Percentiles rank a stretch among this genome's conserved stretches.
These are phyloP conservation scores for Astrephomene gubernaculifera DNA, from an alignment of 139 green algal genomes.

Conservation along the genomic window DNA sequence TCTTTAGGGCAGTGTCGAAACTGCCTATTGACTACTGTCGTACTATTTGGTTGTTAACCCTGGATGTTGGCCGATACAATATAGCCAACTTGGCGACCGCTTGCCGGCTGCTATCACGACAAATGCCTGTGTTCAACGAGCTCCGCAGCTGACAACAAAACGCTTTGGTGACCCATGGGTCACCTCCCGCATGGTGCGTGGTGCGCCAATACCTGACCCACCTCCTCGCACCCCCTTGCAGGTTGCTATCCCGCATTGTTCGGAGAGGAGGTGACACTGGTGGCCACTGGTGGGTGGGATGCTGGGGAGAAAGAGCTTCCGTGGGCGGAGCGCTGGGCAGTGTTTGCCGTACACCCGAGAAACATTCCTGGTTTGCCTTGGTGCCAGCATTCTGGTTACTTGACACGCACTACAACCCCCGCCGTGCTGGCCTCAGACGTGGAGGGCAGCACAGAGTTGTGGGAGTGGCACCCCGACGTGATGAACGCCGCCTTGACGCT, in stretches of 20 bases:
- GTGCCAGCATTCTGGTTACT: background rate
- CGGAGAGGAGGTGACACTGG: background rate
- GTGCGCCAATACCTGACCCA: background rate
- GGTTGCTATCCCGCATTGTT: background rate
- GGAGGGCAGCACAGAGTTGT: slow-evolving; percentile 37
- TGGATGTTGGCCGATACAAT: too few species aligned
- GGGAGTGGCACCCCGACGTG: slow-evolving; percentile 31
- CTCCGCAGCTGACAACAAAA: background rate
- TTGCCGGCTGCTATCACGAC: too few species aligned
- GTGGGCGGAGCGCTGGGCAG: background rate
- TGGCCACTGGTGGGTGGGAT: background rate
- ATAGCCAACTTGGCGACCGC: too few species aligned
- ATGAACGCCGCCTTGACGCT: slow-evolving; percentile 31
- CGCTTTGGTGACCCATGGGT: too few species aligned
- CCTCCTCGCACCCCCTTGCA: background rate
- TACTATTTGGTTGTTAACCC: too few species aligned
- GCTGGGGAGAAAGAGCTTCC: background rate
- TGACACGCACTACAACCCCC: background rate
- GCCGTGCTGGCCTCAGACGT: background rate
- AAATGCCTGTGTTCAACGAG: background rate
- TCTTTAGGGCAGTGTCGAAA: too few species aligned
- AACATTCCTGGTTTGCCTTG: background rate
- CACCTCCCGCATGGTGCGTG: too few species aligned
- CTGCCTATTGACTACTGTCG: too few species aligned
- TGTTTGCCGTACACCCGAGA: too few species aligned